These are phyloP conservation scores for Skeletonema marinoi DNA, from an alignment of 108 stramenopile genomes.

Conservation along the genomic window DNA sequence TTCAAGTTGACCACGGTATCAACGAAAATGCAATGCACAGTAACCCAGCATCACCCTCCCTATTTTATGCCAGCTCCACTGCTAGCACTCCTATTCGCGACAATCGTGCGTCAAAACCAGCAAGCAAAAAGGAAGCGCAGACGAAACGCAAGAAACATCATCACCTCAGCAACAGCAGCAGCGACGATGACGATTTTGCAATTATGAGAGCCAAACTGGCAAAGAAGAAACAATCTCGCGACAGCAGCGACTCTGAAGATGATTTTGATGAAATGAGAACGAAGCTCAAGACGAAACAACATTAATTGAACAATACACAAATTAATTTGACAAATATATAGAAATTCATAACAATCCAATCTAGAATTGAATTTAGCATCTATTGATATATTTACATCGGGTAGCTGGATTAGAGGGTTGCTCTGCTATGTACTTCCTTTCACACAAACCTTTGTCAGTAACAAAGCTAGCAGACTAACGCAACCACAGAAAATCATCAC, in stretches of 20 bases:
- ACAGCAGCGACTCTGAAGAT: neutral
- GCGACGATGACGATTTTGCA: neutral
- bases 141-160: neutral
- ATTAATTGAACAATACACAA: no score
- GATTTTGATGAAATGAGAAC: neutral
- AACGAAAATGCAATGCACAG: neutral
- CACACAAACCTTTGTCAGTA: constrained; percentile 58
- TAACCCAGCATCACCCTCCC: neutral
- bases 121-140: neutral
- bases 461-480: constrained; percentile 63
- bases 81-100: neutral
- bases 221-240: neutral
- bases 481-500: constrained; percentile 80
- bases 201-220: neutral
- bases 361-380: neutral
- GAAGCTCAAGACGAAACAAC: neutral
- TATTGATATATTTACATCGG: neutral
- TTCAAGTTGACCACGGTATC: neutral
- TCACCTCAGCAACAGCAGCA: neutral
- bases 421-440: neutral
- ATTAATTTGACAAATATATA: no score
- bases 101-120: neutral
- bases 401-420: neutral
- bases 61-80: neutral
- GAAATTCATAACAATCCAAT: no score